Evolutionary conservation across 2,329 filamentous ascomycete species (phyloP).

Genomic region (Ascosphaera apis): DNA sequence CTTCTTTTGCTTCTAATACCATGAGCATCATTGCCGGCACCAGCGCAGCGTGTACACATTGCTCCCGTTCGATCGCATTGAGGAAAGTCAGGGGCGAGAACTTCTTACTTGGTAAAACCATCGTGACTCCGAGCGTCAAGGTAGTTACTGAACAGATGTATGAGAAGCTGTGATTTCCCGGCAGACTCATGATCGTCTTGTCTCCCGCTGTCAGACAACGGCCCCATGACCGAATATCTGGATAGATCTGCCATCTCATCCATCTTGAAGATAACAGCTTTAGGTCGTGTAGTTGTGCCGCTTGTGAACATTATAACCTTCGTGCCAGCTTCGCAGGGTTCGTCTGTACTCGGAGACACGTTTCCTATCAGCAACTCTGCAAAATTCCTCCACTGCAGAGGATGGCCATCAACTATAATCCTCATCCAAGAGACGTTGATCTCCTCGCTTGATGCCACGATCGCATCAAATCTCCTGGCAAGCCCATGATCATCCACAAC

Average conservation of each 20-base stretch:
- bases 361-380: too few relatives aligned
- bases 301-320: conserved; percentile 27
- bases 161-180: conserved; percentile 5
- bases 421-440: too few relatives aligned
- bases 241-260: conserved; percentile 12
- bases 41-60: conserved; percentile 12
- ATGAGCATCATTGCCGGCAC: conserved; percentile 16
- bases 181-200: conserved; percentile 9
- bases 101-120: conserved; percentile 9
- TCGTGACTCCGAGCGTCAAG: conserved; percentile 4
- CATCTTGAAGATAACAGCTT: conserved; percentile 23
- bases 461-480: too few relatives aligned
- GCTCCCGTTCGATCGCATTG: conserved; percentile 12
- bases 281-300: conserved; percentile 26
- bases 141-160: conserved; percentile 2
- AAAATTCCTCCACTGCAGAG: too few relatives aligned
- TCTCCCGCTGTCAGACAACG: conserved; percentile 8
- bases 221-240: conserved; percentile 7
- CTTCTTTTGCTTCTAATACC: too few relatives aligned
- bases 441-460: too few relatives aligned
- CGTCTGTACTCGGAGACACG: too few relatives aligned
- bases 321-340: conserved; percentile 6
- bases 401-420: too few relatives aligned
- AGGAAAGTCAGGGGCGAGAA: conserved; percentile 14
- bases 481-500: too few relatives aligned